Conservation (phyloP, 1,284 basidiomycete species). For the Rugosomyces carneus region DNA sequence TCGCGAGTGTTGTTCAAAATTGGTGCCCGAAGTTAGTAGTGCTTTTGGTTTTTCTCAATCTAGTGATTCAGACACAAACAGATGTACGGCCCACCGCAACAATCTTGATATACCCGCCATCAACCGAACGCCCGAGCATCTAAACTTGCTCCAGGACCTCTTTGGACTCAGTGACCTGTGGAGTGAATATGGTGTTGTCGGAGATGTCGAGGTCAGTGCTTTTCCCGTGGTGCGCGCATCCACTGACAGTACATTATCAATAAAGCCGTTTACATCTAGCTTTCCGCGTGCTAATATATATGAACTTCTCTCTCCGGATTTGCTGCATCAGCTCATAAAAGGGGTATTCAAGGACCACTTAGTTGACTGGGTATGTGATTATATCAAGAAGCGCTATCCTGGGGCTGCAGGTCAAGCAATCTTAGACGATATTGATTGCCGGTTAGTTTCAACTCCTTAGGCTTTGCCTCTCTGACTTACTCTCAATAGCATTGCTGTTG, state of each 20-base stretch:
- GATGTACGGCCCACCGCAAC: constrained; percentile 4
- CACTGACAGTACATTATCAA: constrained; percentile 1
- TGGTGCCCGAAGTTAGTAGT: constrained; percentile 24
- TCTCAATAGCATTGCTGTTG: constrained; percentile 1
- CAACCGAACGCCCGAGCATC: too few species aligned
- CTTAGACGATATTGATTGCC: constrained; percentile 25
- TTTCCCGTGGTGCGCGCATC: constrained; percentile 17
- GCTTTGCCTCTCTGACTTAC: not conserved
- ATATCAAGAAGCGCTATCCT: constrained; percentile 16
- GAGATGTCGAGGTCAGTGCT: not conserved
- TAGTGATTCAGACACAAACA: not conserved
- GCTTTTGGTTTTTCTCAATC: not conserved
- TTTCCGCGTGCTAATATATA: constrained; percentile 31
- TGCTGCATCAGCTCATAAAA: constrained; percentile 32
- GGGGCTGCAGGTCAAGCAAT: constrained; percentile 12
- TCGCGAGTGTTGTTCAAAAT: constrained; percentile 19
- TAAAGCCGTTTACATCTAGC: constrained; percentile 32
- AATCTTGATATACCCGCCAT: constrained; percentile 11
- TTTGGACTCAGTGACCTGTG: too few species aligned
- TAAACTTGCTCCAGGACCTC: too few species aligned
- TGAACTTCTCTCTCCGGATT: constrained; percentile 27
- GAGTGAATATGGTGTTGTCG: too few species aligned
- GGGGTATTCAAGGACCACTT: constrained; percentile 32
- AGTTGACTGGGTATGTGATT: constrained; percentile 23
- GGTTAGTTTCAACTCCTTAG: constrained; percentile 9